phyloP scores from a whole-genome alignment of 2,329 filamentous ascomycete genomes.

The Aspergillus aculeatus region DNA sequence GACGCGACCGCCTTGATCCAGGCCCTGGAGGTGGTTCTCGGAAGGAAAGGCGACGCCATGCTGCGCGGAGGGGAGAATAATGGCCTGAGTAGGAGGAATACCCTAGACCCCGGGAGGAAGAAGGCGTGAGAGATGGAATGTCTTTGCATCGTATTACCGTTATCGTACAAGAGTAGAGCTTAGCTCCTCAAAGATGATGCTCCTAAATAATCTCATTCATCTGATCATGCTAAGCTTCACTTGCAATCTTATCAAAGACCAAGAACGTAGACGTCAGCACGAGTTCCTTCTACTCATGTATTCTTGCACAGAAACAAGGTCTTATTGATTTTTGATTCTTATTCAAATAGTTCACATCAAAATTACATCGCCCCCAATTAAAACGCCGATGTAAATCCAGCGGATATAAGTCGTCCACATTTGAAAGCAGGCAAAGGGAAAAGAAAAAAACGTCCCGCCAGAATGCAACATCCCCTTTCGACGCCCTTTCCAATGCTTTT shows the following conservation, averaged over 20 bases:
- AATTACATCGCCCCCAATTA: neutral
- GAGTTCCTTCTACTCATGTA: too few species aligned
- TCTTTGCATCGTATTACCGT: neutral
- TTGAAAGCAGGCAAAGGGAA: too few species aligned
- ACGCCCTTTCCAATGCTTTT: conserved; percentile 36
- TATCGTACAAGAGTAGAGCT: neutral
- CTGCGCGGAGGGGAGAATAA: conserved; percentile 36
- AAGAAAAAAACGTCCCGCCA: neutral
- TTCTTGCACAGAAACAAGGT: neutral
- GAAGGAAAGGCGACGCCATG: conserved; percentile 58
- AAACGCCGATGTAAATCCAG: neutral
- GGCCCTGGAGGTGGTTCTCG: conserved; percentile 74
- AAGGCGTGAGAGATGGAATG: conserved; percentile 10
- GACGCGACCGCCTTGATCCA: conserved; percentile 72
- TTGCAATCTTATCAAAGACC: too few species aligned
- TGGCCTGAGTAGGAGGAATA: conserved; percentile 59
- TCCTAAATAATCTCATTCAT: too few species aligned
- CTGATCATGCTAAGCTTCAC: too few species aligned
- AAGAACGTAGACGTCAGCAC: too few species aligned
- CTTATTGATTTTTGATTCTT: neutral
- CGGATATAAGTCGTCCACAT: too few species aligned
- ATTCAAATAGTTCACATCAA: neutral
- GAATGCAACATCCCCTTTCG: neutral
- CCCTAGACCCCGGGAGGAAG: conserved; percentile 43
- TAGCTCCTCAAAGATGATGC: neutral